phyloP scores from a whole-genome alignment of 83 land plant species.

The Picea mariana region DNA sequence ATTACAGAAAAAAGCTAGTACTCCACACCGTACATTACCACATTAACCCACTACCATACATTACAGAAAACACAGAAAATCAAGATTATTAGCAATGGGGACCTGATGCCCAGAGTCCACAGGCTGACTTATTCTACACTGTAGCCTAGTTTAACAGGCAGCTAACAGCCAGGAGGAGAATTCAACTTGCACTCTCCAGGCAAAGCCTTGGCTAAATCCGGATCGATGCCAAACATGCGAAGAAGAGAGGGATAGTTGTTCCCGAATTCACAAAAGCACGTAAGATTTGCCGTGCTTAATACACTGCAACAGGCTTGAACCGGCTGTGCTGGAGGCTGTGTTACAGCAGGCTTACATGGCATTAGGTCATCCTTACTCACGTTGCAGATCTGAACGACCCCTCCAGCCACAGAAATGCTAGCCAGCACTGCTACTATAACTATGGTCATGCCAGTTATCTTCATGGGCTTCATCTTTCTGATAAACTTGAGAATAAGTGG shows the following conservation, averaged over 20 bases:
- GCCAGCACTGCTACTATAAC: not conserved
- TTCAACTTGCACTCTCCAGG: not conserved
- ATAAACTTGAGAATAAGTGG: not conserved
- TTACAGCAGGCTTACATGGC: constrained; percentile 13
- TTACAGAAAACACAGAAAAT: too few relatives aligned
- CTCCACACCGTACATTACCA: too few relatives aligned
- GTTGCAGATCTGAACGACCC: not conserved
- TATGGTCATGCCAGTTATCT: not conserved
- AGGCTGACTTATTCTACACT: too few relatives aligned
- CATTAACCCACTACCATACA: too few relatives aligned
- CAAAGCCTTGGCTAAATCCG: not conserved
- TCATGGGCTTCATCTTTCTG: not conserved
- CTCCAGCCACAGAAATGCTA: not conserved
- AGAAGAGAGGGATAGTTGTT: not conserved
- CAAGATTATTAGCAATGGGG: too few relatives aligned
- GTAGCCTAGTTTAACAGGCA: too few relatives aligned
- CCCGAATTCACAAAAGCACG: constrained; percentile 13
- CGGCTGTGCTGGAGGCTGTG: constrained; percentile 2
- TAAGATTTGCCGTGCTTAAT: constrained; percentile 4
- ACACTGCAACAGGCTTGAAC: not conserved
- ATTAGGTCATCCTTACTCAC: not conserved
- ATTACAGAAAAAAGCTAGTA: too few relatives aligned
- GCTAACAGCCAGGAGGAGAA: constrained; percentile 5
- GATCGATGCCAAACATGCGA: not conserved
- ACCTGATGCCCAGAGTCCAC: too few relatives aligned